Base-by-base conservation (phyloP, 1,284 basidiomycete species). In the Athelia psychrophila region DNA sequence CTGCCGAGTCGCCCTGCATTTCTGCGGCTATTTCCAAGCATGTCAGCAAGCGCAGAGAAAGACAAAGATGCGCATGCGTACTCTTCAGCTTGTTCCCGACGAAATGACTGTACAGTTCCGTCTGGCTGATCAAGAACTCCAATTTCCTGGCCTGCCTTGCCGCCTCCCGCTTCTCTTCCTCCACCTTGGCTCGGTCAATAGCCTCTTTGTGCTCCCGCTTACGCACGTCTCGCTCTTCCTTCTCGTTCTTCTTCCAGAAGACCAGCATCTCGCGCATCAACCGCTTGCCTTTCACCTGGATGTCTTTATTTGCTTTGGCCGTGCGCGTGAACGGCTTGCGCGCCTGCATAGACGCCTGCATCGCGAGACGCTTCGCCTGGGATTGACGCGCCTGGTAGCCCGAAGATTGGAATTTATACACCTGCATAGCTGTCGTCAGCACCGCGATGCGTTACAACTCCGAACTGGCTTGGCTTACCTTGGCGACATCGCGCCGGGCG, bases 61-160 rank as follows among this genome's bases (percentile, higher is more conserved):
- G 22, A 50, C 20, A 49, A 46, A 22, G 5, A 9, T 8, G 38
- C n/a, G 38, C 20, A 22, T 18, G 75, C 86, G 63, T 66, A 93
- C 91, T 98, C 75, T 97, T 98, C 62, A 99, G 83, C 75, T 99
- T 99, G 72, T 88, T 98, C 36, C 97, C 96, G 54, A 99, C 94
- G 78, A 99, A 99, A 76, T 99, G 97, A 60, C 93, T 97, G 74
- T 99, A 99, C 12, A 99, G 82, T 70, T 99, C 97, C 12, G 97
- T 99, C 73, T 99, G 97, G 55, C 94, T 98, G 71, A 99, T 96
- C 69, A 99, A 78, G 77, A 99, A 99, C 74, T 99, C 98, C 52
- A 99, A 84, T 72, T 99, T 99, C 60, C 97, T 84, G 3, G 95
- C 92, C 72, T 98, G 95, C 48, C 97, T 80, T 54, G 96, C 92